Evolutionary conservation across 2,329 filamentous ascomycete genomes (phyloP).

Genomic region (Phoma herbarum): DNA sequence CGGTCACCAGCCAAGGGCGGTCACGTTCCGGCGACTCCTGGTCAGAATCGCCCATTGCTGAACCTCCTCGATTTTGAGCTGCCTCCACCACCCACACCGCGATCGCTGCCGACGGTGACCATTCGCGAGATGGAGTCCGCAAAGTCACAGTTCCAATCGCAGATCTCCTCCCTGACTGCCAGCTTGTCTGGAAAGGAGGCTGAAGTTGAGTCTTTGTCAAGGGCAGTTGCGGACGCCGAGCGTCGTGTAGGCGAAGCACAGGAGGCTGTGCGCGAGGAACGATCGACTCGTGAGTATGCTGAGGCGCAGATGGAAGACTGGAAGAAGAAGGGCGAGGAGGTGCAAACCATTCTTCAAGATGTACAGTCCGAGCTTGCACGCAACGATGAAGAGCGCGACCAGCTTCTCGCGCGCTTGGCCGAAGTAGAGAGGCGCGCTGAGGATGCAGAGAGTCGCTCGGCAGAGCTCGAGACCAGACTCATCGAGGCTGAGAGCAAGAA

Average conservation of each 20-base stretch:
- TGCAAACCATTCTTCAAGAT: slow-evolving; percentile 80
- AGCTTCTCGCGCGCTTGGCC: slow-evolving; percentile 76
- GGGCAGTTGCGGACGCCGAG: slow-evolving; percentile 88
- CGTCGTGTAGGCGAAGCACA: slow-evolving; percentile 86
- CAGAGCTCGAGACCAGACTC: slow-evolving; percentile 67
- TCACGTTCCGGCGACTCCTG: slow-evolving; percentile 42
- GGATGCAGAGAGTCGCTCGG: slow-evolving; percentile 77
- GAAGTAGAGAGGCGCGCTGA: slow-evolving; percentile 78
- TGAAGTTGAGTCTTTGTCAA: slow-evolving; percentile 86
- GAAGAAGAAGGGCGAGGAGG: slow-evolving; percentile 85
- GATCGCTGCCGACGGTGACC: slow-evolving; percentile 89
- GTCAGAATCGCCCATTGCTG: slow-evolving; percentile 44
- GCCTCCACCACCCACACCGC: slow-evolving; percentile 89
- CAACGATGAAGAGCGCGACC: slow-evolving; percentile 81
- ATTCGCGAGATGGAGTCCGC: slow-evolving; percentile 91
- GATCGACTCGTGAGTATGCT: slow-evolving; percentile 73
- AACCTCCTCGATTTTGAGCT: slow-evolving; percentile 82
- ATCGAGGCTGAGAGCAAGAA: slow-evolving; percentile 70
- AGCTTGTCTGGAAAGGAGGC: slow-evolving; percentile 92
- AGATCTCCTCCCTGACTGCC: slow-evolving; percentile 93
- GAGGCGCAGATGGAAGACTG: slow-evolving; percentile 80
- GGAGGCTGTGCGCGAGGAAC: slow-evolving; percentile 83
- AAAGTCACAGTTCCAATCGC: slow-evolving; percentile 88
- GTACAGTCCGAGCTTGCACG: slow-evolving; percentile 83
- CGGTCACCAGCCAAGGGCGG: slow-evolving; percentile 45